Base-by-base conservation (phyloP, 2,329 filamentous ascomycete species). In the Botrytis tulipae region DNA sequence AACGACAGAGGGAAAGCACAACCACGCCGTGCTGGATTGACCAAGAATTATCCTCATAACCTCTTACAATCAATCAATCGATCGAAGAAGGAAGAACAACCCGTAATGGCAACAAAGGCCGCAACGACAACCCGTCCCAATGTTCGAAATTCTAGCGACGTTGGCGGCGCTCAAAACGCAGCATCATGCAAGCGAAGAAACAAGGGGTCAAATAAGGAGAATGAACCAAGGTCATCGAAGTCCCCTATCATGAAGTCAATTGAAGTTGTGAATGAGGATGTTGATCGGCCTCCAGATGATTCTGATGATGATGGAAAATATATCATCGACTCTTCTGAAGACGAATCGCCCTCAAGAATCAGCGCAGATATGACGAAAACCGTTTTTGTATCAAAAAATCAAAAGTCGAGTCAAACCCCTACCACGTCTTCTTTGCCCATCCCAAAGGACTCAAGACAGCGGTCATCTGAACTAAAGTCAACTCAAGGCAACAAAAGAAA, bases 401-500 rank as follows among this genome's bases (percentile, higher is more conserved):
- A 51, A 12, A 44, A 59, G 46, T 32, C 57, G 10, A 63, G 14
- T 25, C 54, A 63, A 62, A 71, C 12, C 20, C 18, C 46, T 37
- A 16, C 32, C 12, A 51, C n/a, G 8, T 29, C 32, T 12, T 25
- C 44, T 32, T 18, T 59, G 5, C 48, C n/a, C 35, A n/a, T 5
- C 29, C 10, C n/a, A 61, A 60, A 61, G 35, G 22, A 42, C 6
- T 22, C 60, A 6, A 42, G 29, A 20, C 66, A 29, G 25, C 29
- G 44, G 20, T 22, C 57, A 18, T n/a, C 61, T 29, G 68, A 59
- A 18, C 54, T 70, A 46, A 75, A 65, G 16, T 70, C 73, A 3
- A 69, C 18, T 57, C 54, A 12, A 29, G n/a, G 35, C 20, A 25
- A 25, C 10, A 79, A 78, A 73, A 76, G 77, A 59, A 79, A 77